These are phyloP conservation scores for Clarireedia homoeocarpa DNA, from an alignment of 2,329 filamentous ascomycete species.

Conservation along the genomic window DNA sequence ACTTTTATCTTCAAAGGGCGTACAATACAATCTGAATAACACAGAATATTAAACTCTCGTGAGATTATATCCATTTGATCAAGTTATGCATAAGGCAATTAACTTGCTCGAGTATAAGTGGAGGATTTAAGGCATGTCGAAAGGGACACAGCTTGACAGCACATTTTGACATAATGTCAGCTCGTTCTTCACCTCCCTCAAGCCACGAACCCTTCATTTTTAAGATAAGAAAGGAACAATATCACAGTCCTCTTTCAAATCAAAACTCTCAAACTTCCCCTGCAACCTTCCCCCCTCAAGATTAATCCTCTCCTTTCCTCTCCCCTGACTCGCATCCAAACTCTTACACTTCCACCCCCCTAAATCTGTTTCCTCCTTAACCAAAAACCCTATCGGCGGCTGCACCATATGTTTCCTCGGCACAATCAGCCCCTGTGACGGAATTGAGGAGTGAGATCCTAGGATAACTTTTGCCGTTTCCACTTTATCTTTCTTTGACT, in stretches of 20 bases:
- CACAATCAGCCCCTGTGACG: background rate
- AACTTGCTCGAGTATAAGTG: no score
- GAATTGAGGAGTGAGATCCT: constrained; percentile 1
- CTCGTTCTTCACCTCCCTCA: no score
- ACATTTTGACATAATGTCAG: no score
- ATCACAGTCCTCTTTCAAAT: constrained; percentile 8
- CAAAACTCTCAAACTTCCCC: constrained; percentile 5
- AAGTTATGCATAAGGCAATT: no score
- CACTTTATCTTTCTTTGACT: background rate
- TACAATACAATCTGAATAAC: no score
- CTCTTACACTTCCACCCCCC: background rate
- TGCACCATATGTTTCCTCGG: background rate
- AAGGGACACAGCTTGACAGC: no score
- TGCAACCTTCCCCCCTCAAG: background rate
- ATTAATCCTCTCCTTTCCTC: background rate
- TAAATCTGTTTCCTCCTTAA: background rate
- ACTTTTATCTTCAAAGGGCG: no score
- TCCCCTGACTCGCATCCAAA: background rate
- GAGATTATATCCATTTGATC: no score
- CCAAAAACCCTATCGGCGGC: background rate
- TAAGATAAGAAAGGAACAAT: constrained; percentile 4
- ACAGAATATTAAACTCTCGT: no score
- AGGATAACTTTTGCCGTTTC: background rate
- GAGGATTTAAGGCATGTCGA: no score
- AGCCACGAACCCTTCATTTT: background rate